phyloP scores from a whole-genome alignment of 768 basidiomycete species.

The Suillus plorans region DNA sequence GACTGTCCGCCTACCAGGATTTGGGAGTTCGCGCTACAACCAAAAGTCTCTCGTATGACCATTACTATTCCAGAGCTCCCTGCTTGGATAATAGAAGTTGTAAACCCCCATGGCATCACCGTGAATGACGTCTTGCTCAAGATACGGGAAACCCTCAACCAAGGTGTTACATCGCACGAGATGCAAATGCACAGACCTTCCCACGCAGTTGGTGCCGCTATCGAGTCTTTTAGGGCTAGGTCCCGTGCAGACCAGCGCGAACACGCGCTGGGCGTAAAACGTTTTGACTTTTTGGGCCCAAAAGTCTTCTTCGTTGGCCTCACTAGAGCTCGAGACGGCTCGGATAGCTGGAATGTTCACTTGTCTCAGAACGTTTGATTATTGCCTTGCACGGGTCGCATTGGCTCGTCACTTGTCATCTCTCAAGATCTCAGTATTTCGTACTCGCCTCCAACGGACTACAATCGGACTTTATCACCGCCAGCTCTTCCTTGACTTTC shows the following conservation, averaged over 20 bases:
- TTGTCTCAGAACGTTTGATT: slow-evolving; percentile 22
- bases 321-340: slow-evolving; percentile 23
- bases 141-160: slow-evolving; percentile 28
- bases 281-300: slow-evolving; percentile 38
- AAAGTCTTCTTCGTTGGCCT: slow-evolving; percentile 32
- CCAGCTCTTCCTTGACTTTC: neutral
- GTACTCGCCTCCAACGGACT: neutral
- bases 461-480: neutral
- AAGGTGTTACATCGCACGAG: slow-evolving; percentile 24
- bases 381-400: neutral
- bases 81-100: slow-evolving; percentile 30
- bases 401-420: neutral
- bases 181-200: slow-evolving; percentile 8
- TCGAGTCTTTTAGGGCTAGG: slow-evolving; percentile 30
- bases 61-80: slow-evolving; percentile 25
- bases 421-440: neutral
- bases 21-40: slow-evolving; percentile 23
- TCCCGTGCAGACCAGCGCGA: slow-evolving; percentile 32
- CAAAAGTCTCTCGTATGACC: slow-evolving; percentile 14
- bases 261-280: slow-evolving; percentile 38
- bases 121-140: slow-evolving; percentile 27
- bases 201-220: slow-evolving; percentile 24
- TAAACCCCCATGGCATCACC: slow-evolving; percentile 26
- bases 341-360: slow-evolving; percentile 29
- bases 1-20: slow-evolving; percentile 19